These are phyloP conservation scores for Tuctoria greenei DNA, from an alignment of 176 grass and related monocot genomes.

Conservation along the genomic window DNA sequence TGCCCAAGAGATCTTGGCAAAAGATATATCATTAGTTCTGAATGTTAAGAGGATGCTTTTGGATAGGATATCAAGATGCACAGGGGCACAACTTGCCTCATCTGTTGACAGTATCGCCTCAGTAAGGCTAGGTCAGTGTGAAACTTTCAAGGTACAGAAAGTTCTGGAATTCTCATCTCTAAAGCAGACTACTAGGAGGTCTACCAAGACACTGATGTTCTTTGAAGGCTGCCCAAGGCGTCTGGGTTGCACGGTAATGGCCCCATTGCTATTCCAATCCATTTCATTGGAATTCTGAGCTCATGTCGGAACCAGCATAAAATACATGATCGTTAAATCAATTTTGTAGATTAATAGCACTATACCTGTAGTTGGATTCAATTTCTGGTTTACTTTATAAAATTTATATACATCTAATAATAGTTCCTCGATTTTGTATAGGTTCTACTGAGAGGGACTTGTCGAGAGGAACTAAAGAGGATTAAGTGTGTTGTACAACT, in stretches of 20 bases:
- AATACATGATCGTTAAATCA: slow-evolving; percentile 19
- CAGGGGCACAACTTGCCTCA: slow-evolving; percentile 81
- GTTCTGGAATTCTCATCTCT: slow-evolving; percentile 48
- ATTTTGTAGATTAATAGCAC: slow-evolving; percentile 5
- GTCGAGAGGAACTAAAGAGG: slow-evolving; percentile 78
- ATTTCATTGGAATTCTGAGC: slow-evolving; percentile 11
- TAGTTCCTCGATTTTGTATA: slow-evolving; percentile 33
- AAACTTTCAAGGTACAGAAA: slow-evolving; percentile 76
- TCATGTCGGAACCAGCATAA: slow-evolving; percentile 17
- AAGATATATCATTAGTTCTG: slow-evolving; percentile 86
- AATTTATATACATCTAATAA: slow-evolving; percentile 4
- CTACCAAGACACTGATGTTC: slow-evolving; percentile 85
- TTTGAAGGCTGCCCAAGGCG: slow-evolving; percentile 90
- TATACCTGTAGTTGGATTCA: not conserved
- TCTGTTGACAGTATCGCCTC: slow-evolving; percentile 62
- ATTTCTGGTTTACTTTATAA: not conserved
- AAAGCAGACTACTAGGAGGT: slow-evolving; percentile 45
- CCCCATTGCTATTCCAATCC: slow-evolving; percentile 4
- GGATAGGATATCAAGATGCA: slow-evolving; percentile 92
- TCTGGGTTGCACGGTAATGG: slow-evolving; percentile 90
- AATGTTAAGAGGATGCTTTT: slow-evolving; percentile 88
- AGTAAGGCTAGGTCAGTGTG: slow-evolving; percentile 66
- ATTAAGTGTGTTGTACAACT: slow-evolving; percentile 74
- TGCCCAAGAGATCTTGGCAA: slow-evolving; percentile 79
- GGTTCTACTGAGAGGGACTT: slow-evolving; percentile 83